Base-by-base conservation (phyloP, 331 rosid genomes). In the Dryas integrifolia region DNA sequence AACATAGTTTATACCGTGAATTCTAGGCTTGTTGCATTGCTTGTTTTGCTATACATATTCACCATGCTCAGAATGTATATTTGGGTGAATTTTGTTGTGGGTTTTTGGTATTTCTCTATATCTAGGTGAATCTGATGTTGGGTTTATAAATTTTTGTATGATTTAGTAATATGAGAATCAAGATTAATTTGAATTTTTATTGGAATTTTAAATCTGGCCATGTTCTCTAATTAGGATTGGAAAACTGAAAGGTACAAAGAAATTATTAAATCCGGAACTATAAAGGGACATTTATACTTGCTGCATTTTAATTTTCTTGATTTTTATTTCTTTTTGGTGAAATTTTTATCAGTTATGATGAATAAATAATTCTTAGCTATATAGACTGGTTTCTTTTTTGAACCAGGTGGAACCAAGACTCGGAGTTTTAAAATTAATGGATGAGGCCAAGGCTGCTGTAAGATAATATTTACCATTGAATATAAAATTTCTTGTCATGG, bases 161-260 rank as follows among this genome's bases (percentile, higher is more conserved):
- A 18, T 18, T 18, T 18, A 18, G 18, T 18, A 18, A 18, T 18
- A 18, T 18, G 18, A 18, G 0, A 18, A 18, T 18, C 18, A 18
- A 18, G 18, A 18, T 18, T 18, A 18, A 18, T 18, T 18, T 18
- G 18, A 18, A 18, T 18, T 18, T 18, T 18, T 18, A 18, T 18
- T 18, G 18, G 18, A 18, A 18, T 18, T 18, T 18, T 18, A 18
- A 18, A 18, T 18, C 18, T 18, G 18, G 18, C 18, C 18, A 18
- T 18, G 18, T 18, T 18, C 18, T 18, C 18, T 18, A 18, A 18
- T 18, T 72, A 94, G 98, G 97, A 91, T 77, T 94, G 98, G 98
- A 94, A 94, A 82, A 94, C 96, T 1, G 96, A 91, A 74, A 86
- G 97, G 85, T 94, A 94, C 86, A 89, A 94, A 77, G 97, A 91